phyloP scores from a whole-genome alignment of 768 basidiomycete species.

The Pisolithus marmoratus region DNA sequence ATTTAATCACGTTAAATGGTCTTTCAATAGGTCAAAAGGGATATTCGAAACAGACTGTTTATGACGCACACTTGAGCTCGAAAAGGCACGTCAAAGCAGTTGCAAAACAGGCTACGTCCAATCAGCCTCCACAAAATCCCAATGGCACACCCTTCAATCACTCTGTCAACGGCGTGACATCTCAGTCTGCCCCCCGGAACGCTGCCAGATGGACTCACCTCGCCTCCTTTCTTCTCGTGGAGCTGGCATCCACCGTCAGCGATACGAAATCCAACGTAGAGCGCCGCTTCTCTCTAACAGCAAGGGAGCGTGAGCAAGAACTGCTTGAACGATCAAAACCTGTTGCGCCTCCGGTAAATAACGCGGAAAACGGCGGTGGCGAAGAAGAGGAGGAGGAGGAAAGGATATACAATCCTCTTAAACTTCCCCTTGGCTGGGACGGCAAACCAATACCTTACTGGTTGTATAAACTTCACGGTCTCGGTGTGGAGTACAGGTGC shows the following conservation, averaged over 20 bases:
- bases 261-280: constrained; percentile 97
- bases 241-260: constrained; percentile 60
- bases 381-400: constrained; percentile 90
- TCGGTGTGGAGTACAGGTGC: constrained; percentile 96
- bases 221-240: constrained; percentile 56
- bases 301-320: constrained; percentile 96
- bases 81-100: constrained; percentile 94
- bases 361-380: constrained; percentile 32
- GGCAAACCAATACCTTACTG: constrained; percentile 99
- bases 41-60: constrained; percentile 97
- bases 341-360: constrained; percentile 42
- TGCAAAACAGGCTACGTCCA: constrained; percentile 58
- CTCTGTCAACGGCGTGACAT: constrained; percentile 27
- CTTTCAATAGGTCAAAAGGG: constrained; percentile 72
- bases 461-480: constrained; percentile 95
- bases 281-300: constrained; percentile 91
- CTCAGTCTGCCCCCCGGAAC: constrained; percentile 47
- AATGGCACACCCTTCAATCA: constrained; percentile 26
- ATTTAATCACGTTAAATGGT: constrained; percentile 3
- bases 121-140: constrained; percentile 29
- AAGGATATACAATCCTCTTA: constrained; percentile 95
- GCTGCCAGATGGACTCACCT: constrained; percentile 73
- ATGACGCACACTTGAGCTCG: constrained; percentile 90
- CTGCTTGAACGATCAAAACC: constrained; percentile 63
- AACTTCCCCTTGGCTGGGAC: constrained; percentile 95